These are phyloP conservation scores for Ganoderma multipileum DNA, from an alignment of 1,284 basidiomycete species.

Conservation along the genomic window DNA sequence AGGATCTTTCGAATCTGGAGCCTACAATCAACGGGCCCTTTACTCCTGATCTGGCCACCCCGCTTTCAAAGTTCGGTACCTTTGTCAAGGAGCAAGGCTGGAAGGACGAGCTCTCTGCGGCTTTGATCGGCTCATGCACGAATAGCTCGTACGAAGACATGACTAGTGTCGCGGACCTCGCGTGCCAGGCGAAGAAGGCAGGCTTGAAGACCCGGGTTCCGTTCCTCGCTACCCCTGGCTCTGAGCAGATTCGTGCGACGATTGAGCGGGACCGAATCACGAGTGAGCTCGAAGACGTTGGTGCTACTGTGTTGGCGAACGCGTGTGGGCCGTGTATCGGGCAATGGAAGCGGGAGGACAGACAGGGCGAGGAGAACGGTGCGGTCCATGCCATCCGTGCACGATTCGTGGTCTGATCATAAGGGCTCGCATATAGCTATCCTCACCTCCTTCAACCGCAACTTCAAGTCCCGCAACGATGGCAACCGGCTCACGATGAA, in stretches of 20 bases:
- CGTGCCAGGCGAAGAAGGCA: slow-evolving; percentile 87
- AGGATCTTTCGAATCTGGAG: slow-evolving; percentile 93
- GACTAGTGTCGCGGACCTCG: slow-evolving; percentile 92
- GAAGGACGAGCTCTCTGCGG: slow-evolving; percentile 92
- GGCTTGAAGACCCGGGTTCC: slow-evolving; percentile 75
- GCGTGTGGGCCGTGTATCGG: slow-evolving; percentile 99
- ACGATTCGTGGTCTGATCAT: neutral
- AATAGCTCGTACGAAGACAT: slow-evolving; percentile 98
- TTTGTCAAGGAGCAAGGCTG: slow-evolving; percentile 88
- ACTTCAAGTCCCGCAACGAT: slow-evolving; percentile 98
- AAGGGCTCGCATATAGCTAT: slow-evolving; percentile 75
- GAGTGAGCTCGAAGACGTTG: slow-evolving; percentile 81
- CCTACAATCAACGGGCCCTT: slow-evolving; percentile 98
- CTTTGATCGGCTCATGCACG: slow-evolving; percentile 96
- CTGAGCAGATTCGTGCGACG: slow-evolving; percentile 97
- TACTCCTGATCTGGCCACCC: slow-evolving; percentile 96
- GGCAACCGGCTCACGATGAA: slow-evolving; percentile 98
- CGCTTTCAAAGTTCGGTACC: slow-evolving; percentile 88
- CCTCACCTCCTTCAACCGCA: slow-evolving; percentile 96
- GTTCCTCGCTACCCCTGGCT: slow-evolving; percentile 97
- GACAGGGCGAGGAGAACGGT: slow-evolving; percentile 93
- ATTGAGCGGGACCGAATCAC: slow-evolving; percentile 96
- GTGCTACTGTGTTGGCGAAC: slow-evolving; percentile 94
- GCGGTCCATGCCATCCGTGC: slow-evolving; percentile 23
- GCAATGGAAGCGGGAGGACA: slow-evolving; percentile 97